Percentiles rank a stretch among this genome's conserved stretches.
These are phyloP conservation scores for Podospora sp. DNA, from an alignment of 495 filamentous ascomycete species.

Conservation along the genomic window DNA sequence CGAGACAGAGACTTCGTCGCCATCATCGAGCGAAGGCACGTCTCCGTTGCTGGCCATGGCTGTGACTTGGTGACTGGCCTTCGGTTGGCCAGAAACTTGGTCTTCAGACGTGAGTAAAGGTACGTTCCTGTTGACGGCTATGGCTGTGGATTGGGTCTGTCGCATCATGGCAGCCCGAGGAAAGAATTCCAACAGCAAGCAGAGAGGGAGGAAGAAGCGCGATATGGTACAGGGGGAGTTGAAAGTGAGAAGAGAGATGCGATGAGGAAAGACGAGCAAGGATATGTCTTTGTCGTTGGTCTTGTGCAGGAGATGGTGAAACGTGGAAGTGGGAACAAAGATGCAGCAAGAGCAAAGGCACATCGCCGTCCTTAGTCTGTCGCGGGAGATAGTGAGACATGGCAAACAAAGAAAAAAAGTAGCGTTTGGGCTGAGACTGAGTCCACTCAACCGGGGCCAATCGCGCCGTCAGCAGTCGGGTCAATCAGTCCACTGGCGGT, in stretches of 20 bases:
- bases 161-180: conserved; percentile 5
- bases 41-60: conserved; percentile 6
- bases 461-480: too few species aligned
- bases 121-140: not conserved
- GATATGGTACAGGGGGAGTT: conserved; percentile 2
- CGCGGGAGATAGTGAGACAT: conserved; percentile 5
- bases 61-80: not conserved
- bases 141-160: not conserved
- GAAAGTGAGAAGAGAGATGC: conserved; percentile 7
- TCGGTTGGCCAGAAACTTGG: not conserved
- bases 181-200: conserved; percentile 4
- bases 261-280: conserved; percentile 1
- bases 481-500: too few species aligned
- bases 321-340: not conserved
- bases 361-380: not conserved
- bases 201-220: not conserved
- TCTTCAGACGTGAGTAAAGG: not conserved
- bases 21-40: conserved; percentile 5
- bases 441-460: too few species aligned
- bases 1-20: conserved; percentile 4
- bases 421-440: too few species aligned
- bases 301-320: conserved; percentile 6
- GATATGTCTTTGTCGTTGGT: conserved; percentile 1
- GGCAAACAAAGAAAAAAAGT: too few species aligned
- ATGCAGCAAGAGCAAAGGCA: too few species aligned